Conservation (phyloP, 73 alveolate species). For the Paraurostyla sp. region DNA sequence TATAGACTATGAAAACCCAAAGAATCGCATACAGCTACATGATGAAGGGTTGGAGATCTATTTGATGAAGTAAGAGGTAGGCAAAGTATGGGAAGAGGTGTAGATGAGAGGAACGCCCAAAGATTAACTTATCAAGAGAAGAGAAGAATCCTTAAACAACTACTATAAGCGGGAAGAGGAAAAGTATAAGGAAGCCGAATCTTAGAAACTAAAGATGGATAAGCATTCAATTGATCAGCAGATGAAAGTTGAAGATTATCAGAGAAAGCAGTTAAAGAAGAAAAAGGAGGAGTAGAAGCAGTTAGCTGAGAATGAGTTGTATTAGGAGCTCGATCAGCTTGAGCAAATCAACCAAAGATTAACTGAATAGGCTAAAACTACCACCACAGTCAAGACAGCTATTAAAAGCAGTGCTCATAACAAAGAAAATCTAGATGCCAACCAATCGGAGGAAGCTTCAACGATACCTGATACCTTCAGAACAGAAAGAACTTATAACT, state of each 20-base stretch:
- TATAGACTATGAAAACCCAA: conserved; percentile 54
- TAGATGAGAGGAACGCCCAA: conserved; percentile 15
- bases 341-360: conserved; percentile 25
- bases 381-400: neutral
- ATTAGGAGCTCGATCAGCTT: conserved; percentile 52
- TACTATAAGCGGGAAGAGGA: conserved; percentile 53
- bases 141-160: conserved; percentile 51
- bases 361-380: neutral
- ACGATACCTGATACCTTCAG: no score
- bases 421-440: no score
- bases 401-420: no score
- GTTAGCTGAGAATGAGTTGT: conserved; percentile 63
- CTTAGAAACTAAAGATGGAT: conserved; percentile 59
- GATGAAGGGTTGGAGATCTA: conserved; percentile 59
- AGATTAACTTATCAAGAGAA: conserved; percentile 15
- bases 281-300: conserved; percentile 46
- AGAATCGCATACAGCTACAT: conserved; percentile 36
- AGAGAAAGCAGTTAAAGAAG: conserved; percentile 50
- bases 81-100: conserved; percentile 55
- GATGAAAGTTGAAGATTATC: conserved; percentile 69
- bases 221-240: conserved; percentile 68
- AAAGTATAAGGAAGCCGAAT: conserved; percentile 43
- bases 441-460: no score
- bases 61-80: conserved; percentile 48
- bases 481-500: no score